Evolutionary conservation across 2,329 filamentous ascomycete genomes (phyloP).

Genomic region (Ceratocystis variospora): DNA sequence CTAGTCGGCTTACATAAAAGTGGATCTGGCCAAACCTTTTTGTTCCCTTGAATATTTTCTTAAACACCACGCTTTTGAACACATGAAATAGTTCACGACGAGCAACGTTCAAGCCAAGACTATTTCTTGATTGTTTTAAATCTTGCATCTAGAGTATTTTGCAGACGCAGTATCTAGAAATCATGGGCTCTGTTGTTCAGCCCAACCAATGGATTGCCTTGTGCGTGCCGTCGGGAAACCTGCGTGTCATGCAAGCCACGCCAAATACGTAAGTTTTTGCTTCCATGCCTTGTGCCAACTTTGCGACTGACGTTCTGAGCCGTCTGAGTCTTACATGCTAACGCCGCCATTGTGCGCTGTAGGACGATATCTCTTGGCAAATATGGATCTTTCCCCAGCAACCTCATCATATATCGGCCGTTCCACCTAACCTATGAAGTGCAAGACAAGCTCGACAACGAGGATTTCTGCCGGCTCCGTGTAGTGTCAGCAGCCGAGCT

Average conservation of each 20-base stretch:
- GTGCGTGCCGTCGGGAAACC: slow-evolving; percentile 44
- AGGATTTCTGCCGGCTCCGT: slow-evolving; percentile 55
- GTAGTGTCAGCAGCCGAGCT: slow-evolving; percentile 70
- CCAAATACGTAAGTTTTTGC: slow-evolving; percentile 42
- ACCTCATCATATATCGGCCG: slow-evolving; percentile 79
- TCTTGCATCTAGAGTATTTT: background rate
- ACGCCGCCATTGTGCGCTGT: slow-evolving; percentile 11
- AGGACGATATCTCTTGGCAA: slow-evolving; percentile 83
- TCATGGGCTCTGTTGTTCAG: slow-evolving; percentile 35
- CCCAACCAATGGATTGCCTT: slow-evolving; percentile 48
- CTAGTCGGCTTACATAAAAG: background rate
- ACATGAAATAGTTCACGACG: background rate
- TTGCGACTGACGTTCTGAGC: background rate
- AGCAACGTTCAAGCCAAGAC: background rate
- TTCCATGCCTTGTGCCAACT: slow-evolving; percentile 7
- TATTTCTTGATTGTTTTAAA: background rate
- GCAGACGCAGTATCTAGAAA: background rate
- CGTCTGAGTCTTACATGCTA: background rate
- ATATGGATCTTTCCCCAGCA: slow-evolving; percentile 80
- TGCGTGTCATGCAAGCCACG: slow-evolving; percentile 42
- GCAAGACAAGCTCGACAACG: slow-evolving; percentile 52
- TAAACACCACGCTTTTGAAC: background rate
- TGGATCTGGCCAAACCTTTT: background rate
- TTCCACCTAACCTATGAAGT: slow-evolving; percentile 88
- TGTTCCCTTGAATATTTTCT: slow-evolving; percentile 6